phyloP scores from a whole-genome alignment of 2,329 filamentous ascomycete species.

The Colletotrichum liaoningense region DNA sequence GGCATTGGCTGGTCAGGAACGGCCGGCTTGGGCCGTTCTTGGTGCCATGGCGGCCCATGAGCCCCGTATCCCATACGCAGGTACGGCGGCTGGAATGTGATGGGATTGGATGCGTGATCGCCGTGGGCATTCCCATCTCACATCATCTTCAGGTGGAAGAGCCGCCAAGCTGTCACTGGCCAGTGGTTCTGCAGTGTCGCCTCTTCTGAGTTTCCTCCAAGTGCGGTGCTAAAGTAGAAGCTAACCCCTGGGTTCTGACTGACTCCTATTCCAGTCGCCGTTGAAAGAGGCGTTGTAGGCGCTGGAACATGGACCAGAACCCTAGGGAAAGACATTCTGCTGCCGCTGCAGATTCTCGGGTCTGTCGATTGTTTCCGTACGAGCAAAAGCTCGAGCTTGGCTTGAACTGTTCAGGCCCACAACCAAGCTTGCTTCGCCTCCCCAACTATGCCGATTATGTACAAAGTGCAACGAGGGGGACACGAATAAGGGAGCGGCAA shows the following conservation, averaged over 20 bases:
- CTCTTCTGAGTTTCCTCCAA: not conserved
- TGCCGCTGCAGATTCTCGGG: not conserved
- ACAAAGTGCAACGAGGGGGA: constrained; percentile 13
- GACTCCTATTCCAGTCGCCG: not conserved
- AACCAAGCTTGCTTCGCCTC: constrained; percentile 21
- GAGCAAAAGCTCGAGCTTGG: not conserved
- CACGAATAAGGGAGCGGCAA: constrained; percentile 11
- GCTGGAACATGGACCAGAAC: not conserved
- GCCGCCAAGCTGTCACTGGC: not conserved
- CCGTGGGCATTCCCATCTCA: not conserved
- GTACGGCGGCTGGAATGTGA: not conserved
- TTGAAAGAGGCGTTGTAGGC: not conserved
- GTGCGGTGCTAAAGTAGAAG: too few species aligned
- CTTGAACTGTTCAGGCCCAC: constrained; percentile 10
- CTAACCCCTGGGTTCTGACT: not conserved
- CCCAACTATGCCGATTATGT: constrained; percentile 7
- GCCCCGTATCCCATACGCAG: not conserved
- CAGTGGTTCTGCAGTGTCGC: not conserved
- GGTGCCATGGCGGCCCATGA: not conserved
- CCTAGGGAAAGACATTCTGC: not conserved
- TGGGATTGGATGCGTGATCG: not conserved
- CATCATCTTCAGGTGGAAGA: not conserved
- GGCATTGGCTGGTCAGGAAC: not conserved
- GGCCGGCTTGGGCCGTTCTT: not conserved
- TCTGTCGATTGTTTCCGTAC: not conserved